phyloP scores from a whole-genome alignment of 495 filamentous ascomycete genomes.

The Xylaria scruposa region DNA sequence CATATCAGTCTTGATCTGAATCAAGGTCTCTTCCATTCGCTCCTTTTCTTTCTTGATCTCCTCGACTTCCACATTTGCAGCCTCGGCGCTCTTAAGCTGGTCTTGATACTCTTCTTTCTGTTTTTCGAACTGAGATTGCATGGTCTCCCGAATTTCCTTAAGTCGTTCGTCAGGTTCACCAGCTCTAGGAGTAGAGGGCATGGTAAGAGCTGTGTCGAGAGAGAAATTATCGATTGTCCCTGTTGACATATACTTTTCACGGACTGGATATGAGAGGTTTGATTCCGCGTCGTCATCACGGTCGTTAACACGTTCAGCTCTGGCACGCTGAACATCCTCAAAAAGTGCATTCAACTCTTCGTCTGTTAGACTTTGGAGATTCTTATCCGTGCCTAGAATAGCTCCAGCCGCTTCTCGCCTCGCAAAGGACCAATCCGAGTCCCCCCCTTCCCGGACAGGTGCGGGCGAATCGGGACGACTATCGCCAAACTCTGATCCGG shows the following conservation, averaged over 20 bases:
- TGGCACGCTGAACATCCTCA: conserved; percentile 89
- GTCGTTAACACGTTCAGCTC: conserved; percentile 78
- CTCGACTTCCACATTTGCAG: conserved; percentile 77
- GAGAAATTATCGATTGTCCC: conserved; percentile 97
- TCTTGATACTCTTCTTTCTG: conserved; percentile 86
- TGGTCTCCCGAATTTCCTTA: conserved; percentile 78
- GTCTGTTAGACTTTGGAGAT: conserved; percentile 85
- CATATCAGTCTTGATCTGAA: conserved; percentile 82
- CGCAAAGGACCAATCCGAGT: conserved; percentile 96
- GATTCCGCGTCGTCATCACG: conserved; percentile 91
- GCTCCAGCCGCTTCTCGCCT: conserved; percentile 89
- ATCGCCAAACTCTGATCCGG: conserved; percentile 68
- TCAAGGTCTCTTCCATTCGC: conserved; percentile 84
- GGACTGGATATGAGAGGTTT: conserved; percentile 80
- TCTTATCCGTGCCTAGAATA: conserved; percentile 89
- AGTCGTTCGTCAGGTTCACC: conserved; percentile 76
- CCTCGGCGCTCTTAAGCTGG: conserved; percentile 78
- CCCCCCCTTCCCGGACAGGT: conserved; percentile 70
- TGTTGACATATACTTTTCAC: conserved; percentile 96
- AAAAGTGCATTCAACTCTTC: conserved; percentile 95
- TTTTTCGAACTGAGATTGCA: conserved; percentile 86
- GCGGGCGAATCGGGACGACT: conserved; percentile 80
- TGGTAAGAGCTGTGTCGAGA: conserved; percentile 89
- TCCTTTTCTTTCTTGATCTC: conserved; percentile 85
- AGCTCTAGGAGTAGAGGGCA: conserved; percentile 87